Conservation (phyloP, 1,284 basidiomycete species). For the Cutaneotrichosporon spelunceum region DNA sequence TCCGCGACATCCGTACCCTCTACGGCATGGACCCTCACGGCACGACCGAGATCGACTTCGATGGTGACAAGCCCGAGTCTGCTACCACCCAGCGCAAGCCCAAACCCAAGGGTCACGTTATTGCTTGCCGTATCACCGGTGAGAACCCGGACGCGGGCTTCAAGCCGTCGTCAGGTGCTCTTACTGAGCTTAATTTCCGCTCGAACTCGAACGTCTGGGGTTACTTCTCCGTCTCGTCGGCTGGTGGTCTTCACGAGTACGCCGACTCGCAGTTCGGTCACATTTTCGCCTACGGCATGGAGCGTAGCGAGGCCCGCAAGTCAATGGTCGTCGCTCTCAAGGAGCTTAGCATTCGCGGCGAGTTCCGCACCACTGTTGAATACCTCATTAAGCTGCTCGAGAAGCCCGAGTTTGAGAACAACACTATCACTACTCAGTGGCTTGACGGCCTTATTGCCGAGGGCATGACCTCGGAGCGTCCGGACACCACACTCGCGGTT, state of each 20-base stretch:
- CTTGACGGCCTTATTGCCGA: constrained; percentile 91
- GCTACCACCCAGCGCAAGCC: constrained; percentile 90
- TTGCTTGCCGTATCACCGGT: constrained; percentile 98
- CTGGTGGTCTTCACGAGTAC: constrained; percentile 97
- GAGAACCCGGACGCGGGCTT: constrained; percentile 99
- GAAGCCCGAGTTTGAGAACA: constrained; percentile 93
- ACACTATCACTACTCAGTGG: constrained; percentile 98
- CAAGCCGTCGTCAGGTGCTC: constrained; percentile 94
- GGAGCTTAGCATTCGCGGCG: constrained; percentile 96
- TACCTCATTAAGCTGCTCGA: constrained; percentile 97
- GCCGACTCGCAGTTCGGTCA: constrained; percentile 99
- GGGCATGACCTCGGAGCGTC: constrained; percentile 94
- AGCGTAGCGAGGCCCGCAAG: constrained; percentile 91
- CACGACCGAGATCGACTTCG: constrained; percentile 91
- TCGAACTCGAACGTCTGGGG: constrained; percentile 99
- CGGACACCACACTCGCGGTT: constrained; percentile 86
- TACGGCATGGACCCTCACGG: constrained; percentile 90
- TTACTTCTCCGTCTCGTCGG: constrained; percentile 94
- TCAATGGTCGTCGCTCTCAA: constrained; percentile 99
- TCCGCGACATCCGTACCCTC: constrained; percentile 91
- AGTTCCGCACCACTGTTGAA: constrained; percentile 98
- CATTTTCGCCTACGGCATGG: constrained; percentile 98
- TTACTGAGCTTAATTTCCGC: constrained; percentile 99
- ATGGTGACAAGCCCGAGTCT: constrained; percentile 82
- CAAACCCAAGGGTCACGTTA: constrained; percentile 94